A percentile compares a stretch with the other conserved stretches of the same genome.
Evolutionary conservation across 345 rosid species (phyloP).

Genomic region (Nasturtium officinale): DNA sequence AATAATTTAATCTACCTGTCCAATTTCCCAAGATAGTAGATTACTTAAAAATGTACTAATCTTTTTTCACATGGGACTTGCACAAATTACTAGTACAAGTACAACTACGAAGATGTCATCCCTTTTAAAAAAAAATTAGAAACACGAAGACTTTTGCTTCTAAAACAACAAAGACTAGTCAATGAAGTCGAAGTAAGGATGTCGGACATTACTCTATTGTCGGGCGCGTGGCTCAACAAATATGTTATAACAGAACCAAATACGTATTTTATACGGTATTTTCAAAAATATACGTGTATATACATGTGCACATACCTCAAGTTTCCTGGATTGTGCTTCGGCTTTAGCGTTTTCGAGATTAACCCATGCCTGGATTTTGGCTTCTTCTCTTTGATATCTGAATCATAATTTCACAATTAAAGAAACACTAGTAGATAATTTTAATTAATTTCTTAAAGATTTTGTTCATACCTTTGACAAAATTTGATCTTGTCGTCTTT

Average conservation of each 20-base stretch:
- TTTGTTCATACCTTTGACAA: constrained; percentile 65
- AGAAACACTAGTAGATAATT: too few species aligned
- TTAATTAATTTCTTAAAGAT: not conserved
- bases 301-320: constrained; percentile 52
- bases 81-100: constrained; percentile 41
- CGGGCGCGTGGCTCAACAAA: constrained; percentile 66
- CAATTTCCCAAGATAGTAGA: constrained; percentile 14
- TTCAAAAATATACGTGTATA: not conserved
- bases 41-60: not conserved
- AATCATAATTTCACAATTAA: too few species aligned
- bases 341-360: constrained; percentile 92
- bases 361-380: constrained; percentile 92
- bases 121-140: constrained; percentile 36
- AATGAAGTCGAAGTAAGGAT: constrained; percentile 38
- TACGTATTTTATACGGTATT: not conserved
- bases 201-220: constrained; percentile 18
- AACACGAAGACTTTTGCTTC: constrained; percentile 45
- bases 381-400: constrained; percentile 95
- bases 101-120: constrained; percentile 36
- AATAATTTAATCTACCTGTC: constrained; percentile 7
- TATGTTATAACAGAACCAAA: constrained; percentile 22
- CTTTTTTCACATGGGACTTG: constrained; percentile 39
- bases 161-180: constrained; percentile 57
- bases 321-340: constrained; percentile 93
- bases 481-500: constrained; percentile 81